Conservation (phyloP, 2,329 filamentous ascomycete species). For the Colletotrichum destructivum region DNA sequence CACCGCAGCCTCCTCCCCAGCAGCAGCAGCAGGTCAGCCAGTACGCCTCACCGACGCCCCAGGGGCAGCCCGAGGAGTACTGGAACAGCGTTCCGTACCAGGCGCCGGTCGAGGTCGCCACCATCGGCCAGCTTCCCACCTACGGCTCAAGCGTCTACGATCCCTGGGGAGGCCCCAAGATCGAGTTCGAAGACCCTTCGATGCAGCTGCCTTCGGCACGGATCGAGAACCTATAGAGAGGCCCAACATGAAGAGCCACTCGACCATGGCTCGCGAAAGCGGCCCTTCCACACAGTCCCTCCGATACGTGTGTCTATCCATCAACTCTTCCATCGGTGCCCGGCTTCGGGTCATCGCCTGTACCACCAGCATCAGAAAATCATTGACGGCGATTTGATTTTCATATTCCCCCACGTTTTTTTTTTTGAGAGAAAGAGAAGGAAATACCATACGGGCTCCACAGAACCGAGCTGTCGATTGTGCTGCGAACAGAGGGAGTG, state of each 20-base stretch:
- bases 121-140: slow-evolving; percentile 66
- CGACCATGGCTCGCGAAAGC: neutral
- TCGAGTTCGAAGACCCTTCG: slow-evolving; percentile 70
- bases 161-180: slow-evolving; percentile 66
- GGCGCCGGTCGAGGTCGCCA: slow-evolving; percentile 69
- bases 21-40: slow-evolving; percentile 51
- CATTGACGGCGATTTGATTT: slow-evolving; percentile 39
- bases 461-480: slow-evolving; percentile 47
- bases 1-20: slow-evolving; percentile 39
- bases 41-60: slow-evolving; percentile 52
- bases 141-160: slow-evolving; percentile 67
- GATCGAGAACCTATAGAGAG: slow-evolving; percentile 67
- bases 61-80: slow-evolving; percentile 66
- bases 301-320: slow-evolving; percentile 7
- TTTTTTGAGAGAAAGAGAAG: slow-evolving; percentile 41
- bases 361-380: slow-evolving; percentile 35
- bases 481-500: slow-evolving; percentile 3
- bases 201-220: slow-evolving; percentile 73
- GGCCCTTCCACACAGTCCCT: neutral
- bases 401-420: slow-evolving; percentile 35
- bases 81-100: slow-evolving; percentile 68
- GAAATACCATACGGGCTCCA: slow-evolving; percentile 51
- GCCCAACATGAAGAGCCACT: neutral
- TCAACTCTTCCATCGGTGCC: slow-evolving; percentile 11
- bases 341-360: slow-evolving; percentile 16